Conservation (phyloP, 2,329 filamentous ascomycete genomes). For the Aspergillus sp. region DNA sequence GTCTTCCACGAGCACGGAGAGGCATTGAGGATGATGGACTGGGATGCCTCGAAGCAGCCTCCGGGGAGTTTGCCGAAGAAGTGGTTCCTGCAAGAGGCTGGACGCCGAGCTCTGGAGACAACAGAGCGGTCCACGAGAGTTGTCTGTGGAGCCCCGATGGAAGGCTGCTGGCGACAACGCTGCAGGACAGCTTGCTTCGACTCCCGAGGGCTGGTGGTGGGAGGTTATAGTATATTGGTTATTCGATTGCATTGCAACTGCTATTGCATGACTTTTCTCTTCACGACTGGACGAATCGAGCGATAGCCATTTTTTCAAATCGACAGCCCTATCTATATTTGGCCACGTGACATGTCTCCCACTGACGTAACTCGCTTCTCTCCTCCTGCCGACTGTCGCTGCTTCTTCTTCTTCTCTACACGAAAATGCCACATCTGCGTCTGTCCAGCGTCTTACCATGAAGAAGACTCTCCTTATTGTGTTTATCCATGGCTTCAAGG, state of each 20-base stretch:
- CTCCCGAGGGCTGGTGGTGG: conserved; percentile 11
- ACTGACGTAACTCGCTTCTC: conserved; percentile 1
- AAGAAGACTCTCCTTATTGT: conserved; percentile 39
- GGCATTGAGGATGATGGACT: conserved; percentile 35
- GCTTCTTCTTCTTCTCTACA: conserved; percentile 1
- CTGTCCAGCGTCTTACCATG: conserved; percentile 20
- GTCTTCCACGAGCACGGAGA: conserved; percentile 37
- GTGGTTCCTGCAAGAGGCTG: conserved; percentile 44
- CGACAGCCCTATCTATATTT: not conserved
- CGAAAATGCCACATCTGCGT: conserved; percentile 4
- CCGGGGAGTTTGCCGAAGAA: conserved; percentile 19
- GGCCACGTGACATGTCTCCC: not conserved
- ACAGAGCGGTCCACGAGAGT: conserved; percentile 40
- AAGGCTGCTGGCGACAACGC: conserved; percentile 36
- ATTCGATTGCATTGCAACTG: no score
- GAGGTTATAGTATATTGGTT: conserved; percentile 16
- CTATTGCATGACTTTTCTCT: no score
- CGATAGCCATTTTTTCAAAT: not conserved
- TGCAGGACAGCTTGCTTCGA: conserved; percentile 43
- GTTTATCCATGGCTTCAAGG: conserved; percentile 43
- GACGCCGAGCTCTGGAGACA: conserved; percentile 36
- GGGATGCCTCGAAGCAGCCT: conserved; percentile 8
- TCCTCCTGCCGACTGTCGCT: not conserved
- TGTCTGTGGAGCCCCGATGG: conserved; percentile 37
- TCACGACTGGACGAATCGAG: no score